phyloP scores from a whole-genome alignment of 2,329 filamentous ascomycete species.

The Phyllachora maydis region DNA sequence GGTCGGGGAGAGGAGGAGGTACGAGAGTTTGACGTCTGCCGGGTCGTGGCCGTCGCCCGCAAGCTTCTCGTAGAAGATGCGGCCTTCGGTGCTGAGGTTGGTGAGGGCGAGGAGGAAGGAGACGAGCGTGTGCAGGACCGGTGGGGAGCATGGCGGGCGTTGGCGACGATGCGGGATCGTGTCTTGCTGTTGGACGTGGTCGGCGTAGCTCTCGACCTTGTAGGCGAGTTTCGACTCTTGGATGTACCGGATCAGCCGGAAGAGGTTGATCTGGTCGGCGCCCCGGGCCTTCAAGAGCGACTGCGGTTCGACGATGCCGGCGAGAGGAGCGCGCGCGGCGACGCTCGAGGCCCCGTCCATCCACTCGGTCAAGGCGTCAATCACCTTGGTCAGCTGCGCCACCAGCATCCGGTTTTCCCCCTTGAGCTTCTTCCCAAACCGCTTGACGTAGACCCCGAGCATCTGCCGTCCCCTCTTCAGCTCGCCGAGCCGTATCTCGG shows the following conservation, averaged over 20 bases:
- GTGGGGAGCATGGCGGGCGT: conserved; percentile 9
- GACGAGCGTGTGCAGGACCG: conserved; percentile 31
- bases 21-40: conserved; percentile 45
- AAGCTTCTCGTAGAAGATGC: conserved; percentile 39
- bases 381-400: conserved; percentile 64
- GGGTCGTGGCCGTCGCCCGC: no score
- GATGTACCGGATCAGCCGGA: conserved; percentile 71
- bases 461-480: conserved; percentile 53
- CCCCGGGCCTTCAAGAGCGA: conserved; percentile 65
- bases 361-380: conserved; percentile 58
- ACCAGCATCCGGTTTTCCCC: conserved; percentile 84
- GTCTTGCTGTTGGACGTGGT: conserved; percentile 32
- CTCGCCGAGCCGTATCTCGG: conserved; percentile 53
- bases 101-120: conserved; percentile 63
- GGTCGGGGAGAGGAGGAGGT: conserved; percentile 77
- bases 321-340: no score
- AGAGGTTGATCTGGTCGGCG: conserved; percentile 87
- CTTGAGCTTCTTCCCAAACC: conserved; percentile 73
- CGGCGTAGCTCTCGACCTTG: conserved; percentile 80
- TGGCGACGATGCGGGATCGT: neutral
- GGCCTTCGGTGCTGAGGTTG: conserved; percentile 57
- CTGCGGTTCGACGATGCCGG: conserved; percentile 48
- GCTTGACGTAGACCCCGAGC: conserved; percentile 63
- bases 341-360: conserved; percentile 31
- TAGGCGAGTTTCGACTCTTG: conserved; percentile 82